phyloP scores from a whole-genome alignment of 192 early-diverging fungal genomes.

The Fimicolochytrium jonesii region DNA sequence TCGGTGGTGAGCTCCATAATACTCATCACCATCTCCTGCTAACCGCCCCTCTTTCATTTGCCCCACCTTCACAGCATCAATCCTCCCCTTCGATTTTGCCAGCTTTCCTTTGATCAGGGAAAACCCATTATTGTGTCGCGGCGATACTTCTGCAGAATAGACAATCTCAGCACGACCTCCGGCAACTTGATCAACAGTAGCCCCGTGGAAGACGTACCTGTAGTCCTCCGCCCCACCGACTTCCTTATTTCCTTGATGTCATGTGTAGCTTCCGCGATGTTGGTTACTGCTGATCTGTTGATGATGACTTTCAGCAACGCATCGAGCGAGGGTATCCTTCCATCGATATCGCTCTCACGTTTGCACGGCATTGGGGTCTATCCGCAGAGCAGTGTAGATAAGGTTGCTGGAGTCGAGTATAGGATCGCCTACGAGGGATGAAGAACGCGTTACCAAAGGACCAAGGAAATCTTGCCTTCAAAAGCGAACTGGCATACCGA shows the following conservation, averaged over 20 bases:
- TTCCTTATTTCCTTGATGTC: conserved; percentile 8
- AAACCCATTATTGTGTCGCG: conserved; percentile 37
- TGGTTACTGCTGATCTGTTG: conserved; percentile 10
- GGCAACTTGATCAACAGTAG: no score
- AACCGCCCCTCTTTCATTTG: no score
- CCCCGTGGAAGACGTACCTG: no score
- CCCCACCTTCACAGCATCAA: conserved; percentile 47
- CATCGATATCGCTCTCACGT: conserved; percentile 1
- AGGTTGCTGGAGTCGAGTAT: conserved; percentile 40
- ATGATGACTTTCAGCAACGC: background rate
- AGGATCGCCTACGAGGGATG: conserved; percentile 32
- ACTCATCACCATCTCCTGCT: no score
- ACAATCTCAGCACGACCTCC: no score
- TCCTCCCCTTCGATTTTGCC: conserved; percentile 37
- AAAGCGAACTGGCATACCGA: conserved; percentile 38
- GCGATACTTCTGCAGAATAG: conserved; percentile 20
- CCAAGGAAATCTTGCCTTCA: no score
- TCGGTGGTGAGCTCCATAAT: background rate
- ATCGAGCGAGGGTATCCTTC: background rate
- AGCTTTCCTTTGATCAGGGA: conserved; percentile 41
- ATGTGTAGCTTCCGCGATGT: conserved; percentile 5
- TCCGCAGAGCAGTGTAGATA: conserved; percentile 31
- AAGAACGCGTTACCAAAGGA: no score
- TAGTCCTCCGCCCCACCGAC: no score
- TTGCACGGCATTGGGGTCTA: conserved; percentile 34